Base-by-base conservation (phyloP, 176 grass and related monocot species). In the Raddia distichophylla region DNA sequence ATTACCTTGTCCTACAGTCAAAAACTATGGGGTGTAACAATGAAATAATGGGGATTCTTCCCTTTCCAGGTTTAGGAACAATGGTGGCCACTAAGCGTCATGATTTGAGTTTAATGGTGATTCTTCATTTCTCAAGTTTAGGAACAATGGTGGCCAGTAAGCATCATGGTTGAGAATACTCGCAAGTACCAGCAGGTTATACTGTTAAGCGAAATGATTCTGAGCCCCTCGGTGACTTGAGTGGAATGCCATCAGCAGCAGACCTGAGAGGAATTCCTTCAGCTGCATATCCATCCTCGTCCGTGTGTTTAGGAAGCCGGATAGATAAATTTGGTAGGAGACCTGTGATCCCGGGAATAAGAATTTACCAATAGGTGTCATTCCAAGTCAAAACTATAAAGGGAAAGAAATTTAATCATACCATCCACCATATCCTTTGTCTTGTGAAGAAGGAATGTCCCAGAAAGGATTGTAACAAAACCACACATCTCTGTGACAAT, bases 381-480 rank as follows among this genome's bases (percentile, higher is more conserved):
- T 63, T 53, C 15, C 42, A 90, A 58, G 46, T n/a, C 17, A 64
- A 62, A 57, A 67, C 37, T 40, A 2, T 3, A 40, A 40, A 40
- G 16, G 74, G 71, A 49, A 17, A 8, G 51, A 50, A 78, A 80
- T 32, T 53, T 12, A 54, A 43, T 6, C 77, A 76, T 89, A 94
- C 92, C 92, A 89, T 98, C 92, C 56, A 73, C 70, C 92, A 98
- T 94, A 67, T 98, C 95, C 81, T 98, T 94, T 0, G 92, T 98
- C 78, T 93, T 98, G 86, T 98, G 95, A 86, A 98, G 95, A 87
- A 98, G 95, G 89, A 98, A 94, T 27, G 95, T 98, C 72, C 95
- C 95, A 49, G 95, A 93, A 86, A 98, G 95, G 81, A 98, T 98
- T 5, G 95, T 98, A 86, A 98, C 82, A 18, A 98, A 98, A 58